Percentiles rank a stretch among this genome's conserved stretches.
Conservation (phyloP, 192 early-diverging fungal species). For the Gamsiella multidivaricata region DNA sequence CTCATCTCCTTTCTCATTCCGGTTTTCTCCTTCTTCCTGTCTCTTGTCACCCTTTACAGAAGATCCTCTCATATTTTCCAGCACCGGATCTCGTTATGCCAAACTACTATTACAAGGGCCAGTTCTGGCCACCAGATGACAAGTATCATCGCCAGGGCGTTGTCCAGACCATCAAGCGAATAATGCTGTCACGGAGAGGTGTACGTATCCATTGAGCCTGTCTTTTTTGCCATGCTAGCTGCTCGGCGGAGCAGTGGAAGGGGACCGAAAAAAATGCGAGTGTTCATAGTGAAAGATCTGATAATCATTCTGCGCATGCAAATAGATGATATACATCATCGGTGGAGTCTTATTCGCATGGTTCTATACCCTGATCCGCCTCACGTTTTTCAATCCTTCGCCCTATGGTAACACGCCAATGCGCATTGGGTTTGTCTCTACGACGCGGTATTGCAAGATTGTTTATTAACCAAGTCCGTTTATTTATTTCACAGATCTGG, state of each 20-base stretch:
- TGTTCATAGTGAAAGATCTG: not conserved
- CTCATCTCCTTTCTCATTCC: no score
- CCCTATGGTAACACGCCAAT: slow-evolving; percentile 10
- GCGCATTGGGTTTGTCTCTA: no score
- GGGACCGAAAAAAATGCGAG: not conserved
- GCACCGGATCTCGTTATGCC: slow-evolving; percentile 4
- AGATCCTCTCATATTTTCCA: no score
- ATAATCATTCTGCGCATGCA: no score
- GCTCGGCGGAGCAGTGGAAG: not conserved
- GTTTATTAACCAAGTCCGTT: not conserved
- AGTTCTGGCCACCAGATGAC: slow-evolving; percentile 6
- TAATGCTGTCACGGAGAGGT: not conserved
- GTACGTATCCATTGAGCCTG: not conserved
- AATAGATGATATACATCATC: slow-evolving; percentile 6
- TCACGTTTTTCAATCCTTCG: slow-evolving; percentile 13
- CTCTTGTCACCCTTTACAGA: no score
- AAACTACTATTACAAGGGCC: slow-evolving; percentile 21
- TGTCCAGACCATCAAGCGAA: not conserved
- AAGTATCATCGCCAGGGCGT: not conserved
- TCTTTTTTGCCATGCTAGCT: not conserved
- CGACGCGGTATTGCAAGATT: not conserved
- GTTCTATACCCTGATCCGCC: slow-evolving; percentile 13
- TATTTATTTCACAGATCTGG: slow-evolving; percentile 1
- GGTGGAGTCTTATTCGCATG: not conserved
- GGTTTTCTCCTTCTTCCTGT: no score